Percentiles rank a stretch among this genome's conserved stretches.
Conservation (phyloP, 1,284 basidiomycete species). For the Ganoderma sp. region DNA sequence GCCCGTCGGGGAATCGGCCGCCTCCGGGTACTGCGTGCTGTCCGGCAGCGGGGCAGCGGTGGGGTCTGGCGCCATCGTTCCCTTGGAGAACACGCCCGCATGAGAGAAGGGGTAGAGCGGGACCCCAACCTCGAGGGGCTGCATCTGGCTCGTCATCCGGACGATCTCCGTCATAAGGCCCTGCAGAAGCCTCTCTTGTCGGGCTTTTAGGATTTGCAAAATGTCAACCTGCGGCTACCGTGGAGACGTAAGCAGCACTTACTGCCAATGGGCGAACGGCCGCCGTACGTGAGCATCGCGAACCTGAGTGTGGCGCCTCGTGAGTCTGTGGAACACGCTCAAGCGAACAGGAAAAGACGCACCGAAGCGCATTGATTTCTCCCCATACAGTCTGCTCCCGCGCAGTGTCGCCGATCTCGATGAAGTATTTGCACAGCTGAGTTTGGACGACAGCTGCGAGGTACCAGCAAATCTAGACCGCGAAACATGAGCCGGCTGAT, state of each 20-base stretch:
- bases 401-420: constrained; percentile 72
- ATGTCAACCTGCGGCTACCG: constrained; percentile 23
- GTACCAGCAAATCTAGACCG: constrained; percentile 81
- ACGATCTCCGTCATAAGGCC: constrained; percentile 84
- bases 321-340: constrained; percentile 15
- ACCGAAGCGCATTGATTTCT: constrained; percentile 83
- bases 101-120: constrained; percentile 82
- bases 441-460: constrained; percentile 83
- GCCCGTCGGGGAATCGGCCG: constrained; percentile 25
- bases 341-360: constrained; percentile 26
- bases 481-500: constrained; percentile 9
- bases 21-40: constrained; percentile 38
- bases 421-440: constrained; percentile 82
- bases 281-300: constrained; percentile 80
- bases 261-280: constrained; percentile 83
- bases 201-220: constrained; percentile 50
- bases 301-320: constrained; percentile 50
- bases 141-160: constrained; percentile 77
- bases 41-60: constrained; percentile 43
- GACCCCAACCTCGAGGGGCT: constrained; percentile 75
- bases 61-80: constrained; percentile 34
- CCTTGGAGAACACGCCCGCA: constrained; percentile 59
- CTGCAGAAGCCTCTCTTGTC: constrained; percentile 81
- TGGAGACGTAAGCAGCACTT: constrained; percentile 41
- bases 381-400: constrained; percentile 80